A percentile compares a stretch with the other conserved stretches of the same genome.
phyloP scores from a whole-genome alignment of 129 eudicot species.

The Helichrysum umbraculigerum region DNA sequence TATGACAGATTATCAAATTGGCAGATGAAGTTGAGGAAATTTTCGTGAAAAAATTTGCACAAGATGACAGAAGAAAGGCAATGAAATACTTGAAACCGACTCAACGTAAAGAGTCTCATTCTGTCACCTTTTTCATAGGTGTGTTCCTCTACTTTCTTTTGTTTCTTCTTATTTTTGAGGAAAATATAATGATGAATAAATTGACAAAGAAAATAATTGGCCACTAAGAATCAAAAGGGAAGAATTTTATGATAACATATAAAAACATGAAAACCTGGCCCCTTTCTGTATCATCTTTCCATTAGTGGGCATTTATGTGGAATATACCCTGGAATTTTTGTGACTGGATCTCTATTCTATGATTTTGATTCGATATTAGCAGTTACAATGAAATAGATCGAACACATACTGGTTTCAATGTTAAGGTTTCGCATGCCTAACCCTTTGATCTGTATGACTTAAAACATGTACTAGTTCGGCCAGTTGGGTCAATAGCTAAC shows the following conservation, averaged over 20 bases:
- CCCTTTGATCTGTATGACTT: background rate
- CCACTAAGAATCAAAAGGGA: slow-evolving; percentile 22
- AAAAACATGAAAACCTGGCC: slow-evolving; percentile 30
- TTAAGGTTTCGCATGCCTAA: background rate
- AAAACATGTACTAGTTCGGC: background rate
- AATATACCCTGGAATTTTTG: slow-evolving; percentile 29
- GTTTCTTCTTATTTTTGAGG: background rate
- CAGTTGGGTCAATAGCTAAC: background rate
- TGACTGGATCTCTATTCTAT: slow-evolving; percentile 8
- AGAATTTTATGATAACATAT: slow-evolving; percentile 42
- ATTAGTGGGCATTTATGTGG: slow-evolving; percentile 45
- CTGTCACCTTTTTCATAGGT: slow-evolving; percentile 95
- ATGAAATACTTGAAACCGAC: slow-evolving; percentile 96
- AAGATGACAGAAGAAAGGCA: slow-evolving; percentile 78
- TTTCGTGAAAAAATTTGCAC: slow-evolving; percentile 75
- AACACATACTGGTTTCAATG: background rate
- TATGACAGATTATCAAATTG: slow-evolving; percentile 61
- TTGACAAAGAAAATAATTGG: slow-evolving; percentile 29
- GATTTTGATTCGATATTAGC: background rate
- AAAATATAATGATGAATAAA: slow-evolving; percentile 8
- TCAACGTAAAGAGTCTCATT: slow-evolving; percentile 83
- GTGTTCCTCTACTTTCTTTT: slow-evolving; percentile 26
- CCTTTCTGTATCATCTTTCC: slow-evolving; percentile 39
- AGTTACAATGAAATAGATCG: background rate
- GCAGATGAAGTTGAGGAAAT: slow-evolving; percentile 89